Percentiles rank a stretch among this genome's conserved stretches.
Evolutionary conservation across 2,329 filamentous ascomycete genomes (phyloP).

Genomic region (Apiospora koreana): DNA sequence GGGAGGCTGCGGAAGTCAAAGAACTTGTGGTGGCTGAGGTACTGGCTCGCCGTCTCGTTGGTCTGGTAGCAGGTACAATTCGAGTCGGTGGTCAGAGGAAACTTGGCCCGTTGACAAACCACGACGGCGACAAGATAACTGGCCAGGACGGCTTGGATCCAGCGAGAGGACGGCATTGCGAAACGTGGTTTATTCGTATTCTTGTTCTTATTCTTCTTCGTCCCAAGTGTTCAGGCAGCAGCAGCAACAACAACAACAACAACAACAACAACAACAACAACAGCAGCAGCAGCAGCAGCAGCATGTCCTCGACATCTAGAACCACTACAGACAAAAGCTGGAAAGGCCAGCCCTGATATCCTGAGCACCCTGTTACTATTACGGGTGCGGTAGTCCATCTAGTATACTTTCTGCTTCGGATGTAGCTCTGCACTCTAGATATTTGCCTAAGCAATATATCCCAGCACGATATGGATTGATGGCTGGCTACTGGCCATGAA

Average conservation of each 20-base stretch:
- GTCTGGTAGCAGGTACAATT: conserved; percentile 48
- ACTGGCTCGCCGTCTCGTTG: conserved; percentile 40
- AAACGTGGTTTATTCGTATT: background rate
- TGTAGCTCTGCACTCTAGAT: background rate
- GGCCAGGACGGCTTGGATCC: background rate
- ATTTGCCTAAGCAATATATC: background rate
- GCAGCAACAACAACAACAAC: too few species aligned
- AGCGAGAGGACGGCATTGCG: background rate
- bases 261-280: too few species aligned
- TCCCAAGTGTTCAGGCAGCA: background rate
- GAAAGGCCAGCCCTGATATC: background rate
- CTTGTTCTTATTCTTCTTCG: background rate
- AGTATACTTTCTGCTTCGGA: background rate
- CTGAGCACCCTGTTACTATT: background rate
- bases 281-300: too few species aligned
- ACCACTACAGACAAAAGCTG: background rate
- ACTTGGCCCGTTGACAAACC: too few species aligned
- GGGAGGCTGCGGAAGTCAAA: conserved; percentile 50
- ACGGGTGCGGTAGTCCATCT: background rate
- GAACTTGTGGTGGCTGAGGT: conserved; percentile 48
- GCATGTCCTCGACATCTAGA: background rate
- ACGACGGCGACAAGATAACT: background rate
- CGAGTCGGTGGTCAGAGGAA: conserved; percentile 25
- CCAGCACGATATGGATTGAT: background rate
- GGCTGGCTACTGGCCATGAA: background rate